Conservation (phyloP, 768 basidiomycete genomes). For the Fomitopsis serialis region DNA sequence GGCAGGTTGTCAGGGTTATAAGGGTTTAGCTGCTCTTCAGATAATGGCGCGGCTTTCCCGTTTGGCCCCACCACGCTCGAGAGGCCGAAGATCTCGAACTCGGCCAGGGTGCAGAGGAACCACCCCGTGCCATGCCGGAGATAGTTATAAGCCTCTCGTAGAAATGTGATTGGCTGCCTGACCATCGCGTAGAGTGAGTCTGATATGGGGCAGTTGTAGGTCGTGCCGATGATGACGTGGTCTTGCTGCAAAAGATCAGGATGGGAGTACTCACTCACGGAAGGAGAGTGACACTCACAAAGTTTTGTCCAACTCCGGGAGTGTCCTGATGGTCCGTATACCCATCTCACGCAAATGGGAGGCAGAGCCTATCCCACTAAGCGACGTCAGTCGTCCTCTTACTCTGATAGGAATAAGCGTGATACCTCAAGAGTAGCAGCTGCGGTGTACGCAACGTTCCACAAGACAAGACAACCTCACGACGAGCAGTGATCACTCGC, state of each 20-base stretch:
- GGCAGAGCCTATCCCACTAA: slow-evolving; percentile 21
- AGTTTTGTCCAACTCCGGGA: slow-evolving; percentile 22
- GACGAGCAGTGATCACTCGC: slow-evolving; percentile 5
- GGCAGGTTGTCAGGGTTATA: slow-evolving; percentile 15
- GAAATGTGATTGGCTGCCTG: slow-evolving; percentile 19
- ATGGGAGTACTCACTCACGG: neutral
- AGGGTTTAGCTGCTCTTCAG: slow-evolving; percentile 12
- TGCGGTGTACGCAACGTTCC: slow-evolving; percentile 30
- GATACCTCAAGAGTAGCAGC: slow-evolving; percentile 31
- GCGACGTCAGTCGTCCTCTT: neutral
- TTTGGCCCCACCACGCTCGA: slow-evolving; percentile 23
- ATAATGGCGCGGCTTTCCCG: slow-evolving; percentile 4
- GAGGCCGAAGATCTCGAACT: slow-evolving; percentile 25
- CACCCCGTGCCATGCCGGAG: slow-evolving; percentile 28
- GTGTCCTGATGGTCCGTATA: slow-evolving; percentile 16
- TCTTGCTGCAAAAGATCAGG: slow-evolving; percentile 26
- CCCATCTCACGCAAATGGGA: slow-evolving; percentile 17
- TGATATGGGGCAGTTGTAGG: slow-evolving; percentile 25
- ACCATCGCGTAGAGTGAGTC: slow-evolving; percentile 28
- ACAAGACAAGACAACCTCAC: slow-evolving; percentile 19
- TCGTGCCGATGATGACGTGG: slow-evolving; percentile 29
- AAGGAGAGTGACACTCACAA: slow-evolving; percentile 6
- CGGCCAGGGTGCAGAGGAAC: slow-evolving; percentile 19
- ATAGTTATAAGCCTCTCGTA: slow-evolving; percentile 31
- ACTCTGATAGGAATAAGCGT: neutral